Evolutionary conservation across 805 yeast species (phyloP).

Genomic region (Pichia ethanolica): DNA sequence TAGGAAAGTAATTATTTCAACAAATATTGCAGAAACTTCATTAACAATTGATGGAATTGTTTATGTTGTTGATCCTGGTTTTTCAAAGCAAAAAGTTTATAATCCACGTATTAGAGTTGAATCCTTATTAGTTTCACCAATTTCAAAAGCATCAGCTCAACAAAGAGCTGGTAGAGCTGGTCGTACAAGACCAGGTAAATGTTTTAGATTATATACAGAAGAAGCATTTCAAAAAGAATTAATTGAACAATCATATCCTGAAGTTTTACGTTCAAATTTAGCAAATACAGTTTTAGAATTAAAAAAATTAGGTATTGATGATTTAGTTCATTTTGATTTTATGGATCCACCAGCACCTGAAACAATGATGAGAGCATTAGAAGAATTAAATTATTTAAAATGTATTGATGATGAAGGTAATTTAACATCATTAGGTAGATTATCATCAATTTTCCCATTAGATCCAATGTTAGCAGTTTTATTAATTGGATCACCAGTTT

Average conservation of each 20-base stretch:
- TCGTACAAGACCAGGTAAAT: constrained; percentile 97
- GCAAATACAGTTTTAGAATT: constrained; percentile 88
- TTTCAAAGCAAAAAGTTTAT: constrained; percentile 91
- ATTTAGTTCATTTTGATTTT: constrained; percentile 93
- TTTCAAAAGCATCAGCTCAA: constrained; percentile 95
- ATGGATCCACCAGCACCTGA: constrained; percentile 99
- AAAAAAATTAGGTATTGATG: constrained; percentile 91
- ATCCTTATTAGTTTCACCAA: constrained; percentile 88
- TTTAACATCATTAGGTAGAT: constrained; percentile 79
- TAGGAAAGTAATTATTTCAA: constrained; percentile 83
- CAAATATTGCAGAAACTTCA: constrained; percentile 97
- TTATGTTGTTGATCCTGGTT: constrained; percentile 96
- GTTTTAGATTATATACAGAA: constrained; percentile 92
- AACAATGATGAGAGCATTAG: constrained; percentile 98
- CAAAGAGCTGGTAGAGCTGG: constrained; percentile 99
- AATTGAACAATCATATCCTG: constrained; percentile 94
- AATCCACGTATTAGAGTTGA: constrained; percentile 95
- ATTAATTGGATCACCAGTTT: constrained; percentile 81
- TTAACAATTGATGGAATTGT: constrained; percentile 96
- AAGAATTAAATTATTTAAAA: constrained; percentile 83
- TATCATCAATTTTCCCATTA: constrained; percentile 88
- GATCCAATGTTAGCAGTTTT: constrained; percentile 94
- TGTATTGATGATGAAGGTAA: constrained; percentile 92
- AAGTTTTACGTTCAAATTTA: constrained; percentile 83
- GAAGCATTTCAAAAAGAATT: constrained; percentile 92